Evolutionary conservation across 2,329 filamentous ascomycete species (phyloP).

Genomic region (Hypoxylon sp.): DNA sequence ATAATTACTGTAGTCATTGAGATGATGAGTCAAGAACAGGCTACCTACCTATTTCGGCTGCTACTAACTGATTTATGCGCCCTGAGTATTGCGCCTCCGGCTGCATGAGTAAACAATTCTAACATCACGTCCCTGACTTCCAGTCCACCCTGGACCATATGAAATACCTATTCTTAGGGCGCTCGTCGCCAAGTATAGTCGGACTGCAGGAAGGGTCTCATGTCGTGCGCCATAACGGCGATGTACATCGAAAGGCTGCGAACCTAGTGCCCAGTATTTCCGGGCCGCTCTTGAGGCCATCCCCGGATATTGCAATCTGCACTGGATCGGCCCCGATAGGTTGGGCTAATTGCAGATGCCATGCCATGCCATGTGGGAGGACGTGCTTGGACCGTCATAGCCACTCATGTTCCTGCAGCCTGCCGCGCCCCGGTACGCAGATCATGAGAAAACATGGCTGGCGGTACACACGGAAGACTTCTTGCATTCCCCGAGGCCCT

Average conservation of each 20-base stretch:
- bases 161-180: conserved; percentile 3
- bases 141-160: conserved; percentile 14
- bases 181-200: conserved; percentile 8
- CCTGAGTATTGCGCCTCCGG: background rate
- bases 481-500: conserved; percentile 14
- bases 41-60: conserved; percentile 20
- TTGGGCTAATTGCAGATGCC: conserved; percentile 12
- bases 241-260: conserved; percentile 21
- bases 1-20: conserved; percentile 10
- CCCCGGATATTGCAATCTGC: conserved; percentile 26
- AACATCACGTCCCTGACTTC: conserved; percentile 8
- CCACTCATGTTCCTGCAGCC: conserved; percentile 31
- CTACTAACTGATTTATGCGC: conserved; percentile 7
- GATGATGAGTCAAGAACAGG: conserved; percentile 4
- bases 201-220: conserved; percentile 32
- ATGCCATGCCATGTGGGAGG: conserved; percentile 33
- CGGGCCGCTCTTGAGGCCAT: conserved; percentile 12
- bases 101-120: conserved; percentile 12
- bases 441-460: conserved; percentile 27
- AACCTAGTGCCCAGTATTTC: conserved; percentile 9
- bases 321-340: conserved; percentile 32
- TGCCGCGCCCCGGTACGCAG: conserved; percentile 17
- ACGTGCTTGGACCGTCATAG: conserved; percentile 18
- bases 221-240: conserved; percentile 31
- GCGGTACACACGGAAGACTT: conserved; percentile 22